These are phyloP conservation scores for Eragrostis curvula DNA, from an alignment of 176 grass and related monocot genomes.

Conservation along the genomic window DNA sequence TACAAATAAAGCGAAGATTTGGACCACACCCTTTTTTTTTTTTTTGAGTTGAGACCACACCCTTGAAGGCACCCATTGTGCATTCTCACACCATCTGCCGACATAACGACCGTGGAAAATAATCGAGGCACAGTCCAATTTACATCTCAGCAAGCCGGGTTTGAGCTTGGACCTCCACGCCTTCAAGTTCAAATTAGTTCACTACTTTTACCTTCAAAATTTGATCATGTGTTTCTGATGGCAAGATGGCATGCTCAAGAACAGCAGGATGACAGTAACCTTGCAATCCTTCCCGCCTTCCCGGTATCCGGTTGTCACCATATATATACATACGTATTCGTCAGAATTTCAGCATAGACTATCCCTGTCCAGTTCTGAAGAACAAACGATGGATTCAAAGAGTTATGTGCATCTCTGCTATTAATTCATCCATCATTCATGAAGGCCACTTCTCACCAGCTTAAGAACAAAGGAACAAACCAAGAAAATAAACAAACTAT, in stretches of 20 bases:
- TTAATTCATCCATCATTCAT: slow-evolving; percentile 45
- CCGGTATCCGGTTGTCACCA: slow-evolving; percentile 58
- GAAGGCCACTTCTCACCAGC: slow-evolving; percentile 49
- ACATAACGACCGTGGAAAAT: neutral
- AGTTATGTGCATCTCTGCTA: slow-evolving; percentile 41
- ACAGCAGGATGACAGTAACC: slow-evolving; percentile 52
- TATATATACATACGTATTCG: neutral
- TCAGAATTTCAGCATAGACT: neutral
- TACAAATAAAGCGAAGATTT: slow-evolving; percentile 46
- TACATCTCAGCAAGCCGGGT: slow-evolving; percentile 14
- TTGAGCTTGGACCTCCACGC: neutral
- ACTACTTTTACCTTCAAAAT: neutral
- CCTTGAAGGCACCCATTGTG: slow-evolving; percentile 39
- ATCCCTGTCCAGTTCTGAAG: neutral
- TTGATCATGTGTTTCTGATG: slow-evolving; percentile 4
- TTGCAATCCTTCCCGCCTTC: slow-evolving; percentile 21
- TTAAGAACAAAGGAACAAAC: slow-evolving; percentile 36
- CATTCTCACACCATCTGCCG: slow-evolving; percentile 32
- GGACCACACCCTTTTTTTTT: no score
- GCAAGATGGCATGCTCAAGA: slow-evolving; percentile 59
- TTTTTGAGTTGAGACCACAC: no score
- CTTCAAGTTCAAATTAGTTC: slow-evolving; percentile 22
- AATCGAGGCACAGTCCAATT: slow-evolving; percentile 22
- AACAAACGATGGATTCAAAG: slow-evolving; percentile 24
- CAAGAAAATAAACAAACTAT: neutral